Evolutionary conservation across 1,284 basidiomycete species (phyloP), one percentile per base, ranked within the genome.

Genomic region (Ganoderma lucidum): DNA sequence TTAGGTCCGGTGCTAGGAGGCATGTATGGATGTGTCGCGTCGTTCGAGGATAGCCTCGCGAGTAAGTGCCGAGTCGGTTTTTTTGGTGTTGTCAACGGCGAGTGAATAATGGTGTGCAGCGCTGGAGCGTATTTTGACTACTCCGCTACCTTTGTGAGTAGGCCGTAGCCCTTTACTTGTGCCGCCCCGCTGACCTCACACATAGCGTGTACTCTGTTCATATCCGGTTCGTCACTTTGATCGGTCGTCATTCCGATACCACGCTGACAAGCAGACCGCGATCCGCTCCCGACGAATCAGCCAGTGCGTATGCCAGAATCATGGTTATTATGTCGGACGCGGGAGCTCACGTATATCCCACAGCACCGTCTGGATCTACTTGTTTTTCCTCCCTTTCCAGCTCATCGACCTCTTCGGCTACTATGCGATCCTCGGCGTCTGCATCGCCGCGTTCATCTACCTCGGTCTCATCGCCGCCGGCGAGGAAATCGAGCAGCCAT

Each of bases 361-460:
- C 71, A 89, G 88, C 76, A 90, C 88, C 51, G 87, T 91, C 37
- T 91, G 88, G 89, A 78, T 90, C 19, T 91, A 91, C 77, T 83
- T 91, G 1, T 89, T 91, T 79, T 88, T 90, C 78, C 81, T 92
- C 1, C 90, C 89, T 0, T 91, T 91, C 82, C 89, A 91, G 77
- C 83, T 91, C 19, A 84, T 89, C 60, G 81, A 80, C 62, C 82
- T 85, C 37, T 90, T 91, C 72, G 82, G 80, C 6, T 90, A 88
- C 81, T 86, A 84, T 77, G 85, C 89, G 1, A 87, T 91, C 56
- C 85, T 86, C 2, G 89, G 88, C 35, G 87, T 88, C 6, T 81
- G 80, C 8, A 84, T 91, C 61, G 88, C 89, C 1, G 82, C 89
- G 0, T 91, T 90, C 80, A 90, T 91, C 66, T 91, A 89, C 76